These are phyloP conservation scores for Clarireedia homoeocarpa DNA, from an alignment of 2,329 filamentous ascomycete genomes.

Conservation along the genomic window DNA sequence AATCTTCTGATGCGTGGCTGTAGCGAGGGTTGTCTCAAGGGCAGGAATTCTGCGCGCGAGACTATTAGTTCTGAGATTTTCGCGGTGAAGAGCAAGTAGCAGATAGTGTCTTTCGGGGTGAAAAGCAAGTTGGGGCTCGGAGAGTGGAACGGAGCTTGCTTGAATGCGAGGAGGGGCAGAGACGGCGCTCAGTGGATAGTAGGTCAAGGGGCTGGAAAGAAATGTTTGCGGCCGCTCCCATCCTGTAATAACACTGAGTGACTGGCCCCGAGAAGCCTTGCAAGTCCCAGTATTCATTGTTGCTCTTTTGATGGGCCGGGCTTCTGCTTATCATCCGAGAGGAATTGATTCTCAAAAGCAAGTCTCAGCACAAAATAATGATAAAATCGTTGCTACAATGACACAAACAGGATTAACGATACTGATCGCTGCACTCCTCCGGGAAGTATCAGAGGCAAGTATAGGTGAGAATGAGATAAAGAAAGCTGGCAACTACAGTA, in stretches of 20 bases:
- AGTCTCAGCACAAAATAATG: background rate
- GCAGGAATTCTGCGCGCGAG: conserved; percentile 34
- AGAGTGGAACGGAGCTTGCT: background rate
- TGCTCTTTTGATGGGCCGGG: background rate
- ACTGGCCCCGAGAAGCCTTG: background rate
- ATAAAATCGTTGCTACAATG: background rate
- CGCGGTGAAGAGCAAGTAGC: conserved; percentile 33
- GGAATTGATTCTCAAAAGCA: background rate
- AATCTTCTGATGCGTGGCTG: background rate
- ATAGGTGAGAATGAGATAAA: conserved; percentile 1
- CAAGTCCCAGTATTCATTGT: background rate
- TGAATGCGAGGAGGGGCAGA: background rate
- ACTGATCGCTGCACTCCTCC: background rate
- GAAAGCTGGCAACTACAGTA: background rate
- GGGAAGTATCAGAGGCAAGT: background rate
- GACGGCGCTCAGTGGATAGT: background rate
- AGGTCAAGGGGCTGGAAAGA: background rate
- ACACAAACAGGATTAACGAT: background rate
- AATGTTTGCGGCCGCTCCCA: background rate
- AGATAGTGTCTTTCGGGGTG: conserved; percentile 42
- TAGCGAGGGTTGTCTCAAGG: conserved; percentile 28
- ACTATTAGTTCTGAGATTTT: conserved; percentile 32
- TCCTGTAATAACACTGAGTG: background rate
- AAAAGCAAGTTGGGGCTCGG: conserved; percentile 18
- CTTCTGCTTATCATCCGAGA: too few relatives aligned